These are phyloP conservation scores for Anethum foeniculum DNA, from an alignment of 140 eudicot species.

Conservation along the genomic window DNA sequence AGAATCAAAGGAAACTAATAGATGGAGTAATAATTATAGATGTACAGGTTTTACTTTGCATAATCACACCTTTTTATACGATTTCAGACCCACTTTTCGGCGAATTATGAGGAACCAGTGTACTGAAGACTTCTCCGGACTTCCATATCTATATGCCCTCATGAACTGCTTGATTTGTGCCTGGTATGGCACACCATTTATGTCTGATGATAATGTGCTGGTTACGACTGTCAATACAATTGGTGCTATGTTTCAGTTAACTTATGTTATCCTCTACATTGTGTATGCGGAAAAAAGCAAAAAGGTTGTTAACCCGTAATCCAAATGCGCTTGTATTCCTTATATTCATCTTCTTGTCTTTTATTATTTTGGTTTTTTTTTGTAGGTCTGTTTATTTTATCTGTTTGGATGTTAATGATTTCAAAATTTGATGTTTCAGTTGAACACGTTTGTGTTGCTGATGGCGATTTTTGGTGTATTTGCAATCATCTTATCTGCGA, in stretches of 20 bases:
- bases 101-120: slow-evolving; percentile 71
- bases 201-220: slow-evolving; percentile 54
- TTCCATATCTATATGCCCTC: slow-evolving; percentile 72
- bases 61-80: background rate
- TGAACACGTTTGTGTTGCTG: slow-evolving; percentile 53
- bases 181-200: slow-evolving; percentile 81
- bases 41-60: background rate
- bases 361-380: background rate
- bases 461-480: slow-evolving; percentile 51
- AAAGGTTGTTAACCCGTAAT: slow-evolving; percentile 39
- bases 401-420: slow-evolving; percentile 9
- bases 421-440: slow-evolving; percentile 24
- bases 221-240: slow-evolving; percentile 74
- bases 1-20: too few species aligned
- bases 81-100: slow-evolving; percentile 72
- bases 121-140: slow-evolving; percentile 71
- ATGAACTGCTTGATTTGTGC: slow-evolving; percentile 84
- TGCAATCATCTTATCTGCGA: slow-evolving; percentile 45
- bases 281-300: slow-evolving; percentile 39
- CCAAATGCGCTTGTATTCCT: background rate
- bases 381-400: background rate
- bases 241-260: slow-evolving; percentile 68
- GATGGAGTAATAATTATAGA: background rate
- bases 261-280: slow-evolving; percentile 55
- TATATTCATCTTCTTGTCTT: background rate